phyloP scores from a whole-genome alignment of 495 filamentous ascomycete species.

The Aspergillus leporis region DNA sequence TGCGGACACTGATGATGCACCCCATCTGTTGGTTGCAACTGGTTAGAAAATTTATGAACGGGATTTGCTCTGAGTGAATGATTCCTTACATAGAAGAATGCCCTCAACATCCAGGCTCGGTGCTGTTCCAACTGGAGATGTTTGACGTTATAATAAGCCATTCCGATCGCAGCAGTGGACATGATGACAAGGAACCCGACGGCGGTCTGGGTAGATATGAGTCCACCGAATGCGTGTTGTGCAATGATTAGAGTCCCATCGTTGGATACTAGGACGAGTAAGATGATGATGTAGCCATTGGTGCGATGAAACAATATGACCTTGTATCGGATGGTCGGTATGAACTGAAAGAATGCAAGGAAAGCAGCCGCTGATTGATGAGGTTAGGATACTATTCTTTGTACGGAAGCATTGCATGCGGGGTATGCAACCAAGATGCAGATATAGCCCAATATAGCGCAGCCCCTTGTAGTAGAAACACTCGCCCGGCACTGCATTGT shows the following conservation, averaged over 20 bases:
- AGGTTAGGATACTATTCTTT: background rate
- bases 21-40: background rate
- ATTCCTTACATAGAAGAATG: constrained; percentile 4
- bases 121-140: constrained; percentile 4
- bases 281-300: constrained; percentile 7
- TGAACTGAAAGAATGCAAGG: constrained; percentile 4
- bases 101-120: constrained; percentile 6
- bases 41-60: background rate
- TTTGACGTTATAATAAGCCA: constrained; percentile 6
- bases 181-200: constrained; percentile 2
- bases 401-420: background rate
- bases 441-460: background rate
- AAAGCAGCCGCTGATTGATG: background rate
- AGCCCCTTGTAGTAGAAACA: constrained; percentile 1
- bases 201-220: background rate
- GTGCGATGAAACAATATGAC: constrained; percentile 1
- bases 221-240: background rate
- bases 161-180: background rate
- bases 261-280: background rate
- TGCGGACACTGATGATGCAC: background rate
- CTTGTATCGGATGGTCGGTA: constrained; percentile 4
- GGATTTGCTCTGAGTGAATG: background rate
- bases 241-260: background rate
- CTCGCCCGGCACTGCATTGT: background rate
- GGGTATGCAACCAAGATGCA: background rate